phyloP scores from a whole-genome alignment of 805 yeast species.

The Candida pseudofarinosa region DNA sequence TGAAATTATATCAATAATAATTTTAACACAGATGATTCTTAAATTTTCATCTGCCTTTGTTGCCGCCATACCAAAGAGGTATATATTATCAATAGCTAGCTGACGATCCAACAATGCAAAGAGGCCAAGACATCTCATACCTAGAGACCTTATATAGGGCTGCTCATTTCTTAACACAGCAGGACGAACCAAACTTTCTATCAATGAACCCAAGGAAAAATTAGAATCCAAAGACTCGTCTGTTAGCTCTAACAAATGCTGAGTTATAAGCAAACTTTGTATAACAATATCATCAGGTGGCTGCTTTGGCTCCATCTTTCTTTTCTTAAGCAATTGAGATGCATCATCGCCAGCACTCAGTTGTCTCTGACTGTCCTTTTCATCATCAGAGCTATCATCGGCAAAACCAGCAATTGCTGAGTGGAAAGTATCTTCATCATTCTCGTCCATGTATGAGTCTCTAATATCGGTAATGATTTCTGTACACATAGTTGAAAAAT shows the following conservation, averaged over 20 bases:
- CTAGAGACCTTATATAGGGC: conserved; percentile 55
- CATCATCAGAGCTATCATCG: conserved; percentile 13
- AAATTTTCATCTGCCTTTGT: conserved; percentile 63
- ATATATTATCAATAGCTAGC: conserved; percentile 60
- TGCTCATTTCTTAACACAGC: conserved; percentile 54
- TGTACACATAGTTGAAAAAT: conserved; percentile 78
- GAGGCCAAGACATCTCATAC: conserved; percentile 73
- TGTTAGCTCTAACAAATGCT: conserved; percentile 63
- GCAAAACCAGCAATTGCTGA: conserved; percentile 41
- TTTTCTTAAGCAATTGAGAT: conserved; percentile 27
- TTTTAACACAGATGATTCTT: conserved; percentile 59
- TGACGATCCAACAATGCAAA: conserved; percentile 66
- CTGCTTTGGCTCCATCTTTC: conserved; percentile 36
- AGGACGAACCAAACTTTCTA: conserved; percentile 75
- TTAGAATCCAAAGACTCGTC: conserved; percentile 63
- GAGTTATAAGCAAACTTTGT: conserved; percentile 66
- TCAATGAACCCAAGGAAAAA: conserved; percentile 60
- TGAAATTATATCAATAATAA: conserved; percentile 73
- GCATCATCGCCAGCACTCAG: conserved; percentile 13
- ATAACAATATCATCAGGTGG: conserved; percentile 47
- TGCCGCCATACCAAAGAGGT: conserved; percentile 64
- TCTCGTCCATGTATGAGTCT: conserved; percentile 54
- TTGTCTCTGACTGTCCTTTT: not conserved
- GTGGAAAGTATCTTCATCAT: conserved; percentile 45
- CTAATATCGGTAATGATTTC: conserved; percentile 83